A percentile compares a stretch with the other conserved stretches of the same genome.
Evolutionary conservation across 2,329 filamentous ascomycete species (phyloP).

Genomic region (Orbilia oligospora): DNA sequence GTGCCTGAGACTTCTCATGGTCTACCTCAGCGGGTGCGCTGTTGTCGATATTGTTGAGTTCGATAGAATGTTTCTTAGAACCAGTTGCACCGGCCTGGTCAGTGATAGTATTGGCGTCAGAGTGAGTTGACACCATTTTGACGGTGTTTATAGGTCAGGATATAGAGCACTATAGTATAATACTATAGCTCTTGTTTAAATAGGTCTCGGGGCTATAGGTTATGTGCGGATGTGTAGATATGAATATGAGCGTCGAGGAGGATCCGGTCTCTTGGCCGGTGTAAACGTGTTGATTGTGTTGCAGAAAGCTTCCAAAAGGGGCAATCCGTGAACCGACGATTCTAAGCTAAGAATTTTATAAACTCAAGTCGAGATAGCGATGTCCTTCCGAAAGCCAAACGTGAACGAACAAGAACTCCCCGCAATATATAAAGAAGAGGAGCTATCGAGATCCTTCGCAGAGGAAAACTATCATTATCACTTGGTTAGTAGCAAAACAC

Average conservation of each 20-base stretch:
- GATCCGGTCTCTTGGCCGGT: too few species aligned
- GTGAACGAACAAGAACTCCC: neutral
- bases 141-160: too few species aligned
- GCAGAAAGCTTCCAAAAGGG: slow-evolving; percentile 29
- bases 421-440: slow-evolving; percentile 15
- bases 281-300: slow-evolving; percentile 18
- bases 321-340: neutral
- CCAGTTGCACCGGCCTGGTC: neutral
- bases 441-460: slow-evolving; percentile 22
- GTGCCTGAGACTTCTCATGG: slow-evolving; percentile 31
- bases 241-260: neutral
- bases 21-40: neutral
- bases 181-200: neutral
- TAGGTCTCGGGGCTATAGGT: neutral
- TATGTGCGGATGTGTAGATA: neutral
- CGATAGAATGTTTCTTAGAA: slow-evolving; percentile 21
- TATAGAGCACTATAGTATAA: neutral
- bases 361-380: too few species aligned
- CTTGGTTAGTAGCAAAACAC: neutral
- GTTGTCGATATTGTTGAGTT: slow-evolving; percentile 9
- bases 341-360: too few species aligned
- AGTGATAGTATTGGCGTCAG: slow-evolving; percentile 33
- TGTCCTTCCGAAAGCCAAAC: neutral
- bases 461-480: neutral
- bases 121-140: slow-evolving; percentile 48